These are phyloP conservation scores for Avena eriantha DNA, from an alignment of 176 grass and related monocot species.

Conservation along the genomic window DNA sequence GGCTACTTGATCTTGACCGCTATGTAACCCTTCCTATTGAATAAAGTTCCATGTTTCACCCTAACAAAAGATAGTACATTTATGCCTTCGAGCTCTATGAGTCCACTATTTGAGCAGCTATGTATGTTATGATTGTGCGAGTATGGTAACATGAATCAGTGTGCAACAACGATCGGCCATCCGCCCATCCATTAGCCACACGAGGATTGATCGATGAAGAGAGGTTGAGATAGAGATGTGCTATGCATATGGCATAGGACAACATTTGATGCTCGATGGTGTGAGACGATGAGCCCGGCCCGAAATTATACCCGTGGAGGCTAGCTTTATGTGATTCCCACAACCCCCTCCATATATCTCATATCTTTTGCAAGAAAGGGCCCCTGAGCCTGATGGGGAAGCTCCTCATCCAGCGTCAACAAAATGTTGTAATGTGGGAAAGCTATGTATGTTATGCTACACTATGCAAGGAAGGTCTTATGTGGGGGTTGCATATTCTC, in stretches of 20 bases:
- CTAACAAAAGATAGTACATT: neutral
- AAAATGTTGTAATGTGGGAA: constrained; percentile 49
- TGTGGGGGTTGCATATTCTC: constrained; percentile 72
- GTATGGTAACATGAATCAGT: neutral
- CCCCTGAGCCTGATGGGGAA: constrained; percentile 16
- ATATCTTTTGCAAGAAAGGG: constrained; percentile 26
- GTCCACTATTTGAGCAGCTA: neutral
- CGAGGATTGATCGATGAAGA: neutral
- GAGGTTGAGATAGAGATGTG: constrained; percentile 21
- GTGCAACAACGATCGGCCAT: neutral
- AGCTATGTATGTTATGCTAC: constrained; percentile 26
- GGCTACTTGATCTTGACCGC: too few species aligned
- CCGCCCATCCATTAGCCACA: neutral
- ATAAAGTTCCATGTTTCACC: too few species aligned
- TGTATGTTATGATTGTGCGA: neutral
- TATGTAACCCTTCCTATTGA: too few species aligned
- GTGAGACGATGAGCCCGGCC: constrained; percentile 41
- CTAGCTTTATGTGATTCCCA: constrained; percentile 60
- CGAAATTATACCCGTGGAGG: constrained; percentile 37
- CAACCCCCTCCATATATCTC: neutral
- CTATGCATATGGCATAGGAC: constrained; percentile 45
- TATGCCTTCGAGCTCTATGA: neutral
- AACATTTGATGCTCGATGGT: constrained; percentile 43
- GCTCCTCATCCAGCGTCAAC: constrained; percentile 40
- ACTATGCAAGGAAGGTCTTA: constrained; percentile 66